Evolutionary conservation across 148 eudicot species (phyloP).

Genomic region (Agrostemma githago): DNA sequence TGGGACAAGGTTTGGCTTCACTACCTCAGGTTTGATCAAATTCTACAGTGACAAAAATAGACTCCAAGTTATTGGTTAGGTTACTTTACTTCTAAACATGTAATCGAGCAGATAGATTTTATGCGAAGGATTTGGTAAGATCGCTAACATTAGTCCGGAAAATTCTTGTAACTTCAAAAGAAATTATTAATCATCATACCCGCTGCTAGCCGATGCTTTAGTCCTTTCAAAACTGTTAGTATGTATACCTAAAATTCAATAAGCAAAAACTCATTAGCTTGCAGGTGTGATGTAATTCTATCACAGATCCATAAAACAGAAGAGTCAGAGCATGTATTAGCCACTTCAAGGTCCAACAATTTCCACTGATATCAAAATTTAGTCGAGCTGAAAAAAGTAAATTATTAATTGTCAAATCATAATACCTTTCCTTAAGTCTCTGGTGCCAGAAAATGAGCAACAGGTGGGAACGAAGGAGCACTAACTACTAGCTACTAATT

Average conservation of each 20-base stretch:
- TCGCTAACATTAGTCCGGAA: background rate
- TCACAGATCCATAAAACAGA: background rate
- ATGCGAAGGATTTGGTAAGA: background rate
- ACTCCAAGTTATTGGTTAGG: background rate
- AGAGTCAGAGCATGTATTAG: background rate
- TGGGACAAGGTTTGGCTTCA: background rate
- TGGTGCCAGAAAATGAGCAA: background rate
- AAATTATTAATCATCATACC: constrained; percentile 38
- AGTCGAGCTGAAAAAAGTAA: too few relatives aligned
- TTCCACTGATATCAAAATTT: background rate
- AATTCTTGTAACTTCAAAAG: constrained; percentile 6
- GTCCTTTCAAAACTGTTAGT: constrained; percentile 86
- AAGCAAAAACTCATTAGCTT: constrained; percentile 17
- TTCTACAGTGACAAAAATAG: background rate
- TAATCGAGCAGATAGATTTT: background rate
- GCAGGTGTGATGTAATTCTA: background rate
- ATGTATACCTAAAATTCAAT: constrained; percentile 60
- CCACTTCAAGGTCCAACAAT: background rate
- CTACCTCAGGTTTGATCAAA: background rate
- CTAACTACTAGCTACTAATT: background rate
- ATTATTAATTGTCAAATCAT: background rate
- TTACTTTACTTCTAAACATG: background rate
- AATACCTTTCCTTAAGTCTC: background rate
- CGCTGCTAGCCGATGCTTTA: constrained; percentile 95
- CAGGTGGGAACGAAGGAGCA: background rate